Percentiles rank a stretch among this genome's conserved stretches.
Conservation (phyloP, 1,284 basidiomycete genomes). For the Rhodotorula sp. region DNA sequence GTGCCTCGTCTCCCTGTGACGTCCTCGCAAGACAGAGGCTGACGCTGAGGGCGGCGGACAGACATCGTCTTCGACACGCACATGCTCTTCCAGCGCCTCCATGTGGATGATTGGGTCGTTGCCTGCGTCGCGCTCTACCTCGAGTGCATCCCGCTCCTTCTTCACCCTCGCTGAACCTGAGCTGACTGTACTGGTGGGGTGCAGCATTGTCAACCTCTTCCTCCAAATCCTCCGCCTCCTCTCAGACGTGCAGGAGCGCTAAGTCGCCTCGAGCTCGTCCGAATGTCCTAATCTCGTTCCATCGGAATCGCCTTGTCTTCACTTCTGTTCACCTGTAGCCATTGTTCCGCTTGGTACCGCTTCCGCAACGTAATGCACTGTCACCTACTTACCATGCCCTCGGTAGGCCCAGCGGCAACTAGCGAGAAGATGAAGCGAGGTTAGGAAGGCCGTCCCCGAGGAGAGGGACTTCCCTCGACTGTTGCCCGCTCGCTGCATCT, state of each 20-base stretch:
- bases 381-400: too few relatives aligned
- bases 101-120: conserved; percentile 67
- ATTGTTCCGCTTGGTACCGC: too few relatives aligned
- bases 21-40: too few relatives aligned
- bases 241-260: conserved; percentile 39
- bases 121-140: conserved; percentile 82
- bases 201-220: conserved; percentile 64
- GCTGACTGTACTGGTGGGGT: background rate
- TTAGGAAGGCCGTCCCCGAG: too few relatives aligned
- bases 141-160: conserved; percentile 55
- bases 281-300: background rate
- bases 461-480: too few relatives aligned
- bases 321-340: background rate
- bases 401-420: too few relatives aligned
- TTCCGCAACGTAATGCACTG: too few relatives aligned
- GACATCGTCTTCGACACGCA: conserved; percentile 70
- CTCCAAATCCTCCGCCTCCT: conserved; percentile 71
- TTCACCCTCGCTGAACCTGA: background rate
- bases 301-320: background rate
- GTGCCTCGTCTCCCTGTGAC: conserved; percentile 51
- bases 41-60: too few relatives aligned
- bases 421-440: too few relatives aligned
- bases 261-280: background rate
- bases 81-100: conserved; percentile 69
- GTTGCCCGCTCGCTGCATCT: too few relatives aligned